Conservation (phyloP, 148 eudicot genomes). For the Amaranthus cruentus region DNA sequence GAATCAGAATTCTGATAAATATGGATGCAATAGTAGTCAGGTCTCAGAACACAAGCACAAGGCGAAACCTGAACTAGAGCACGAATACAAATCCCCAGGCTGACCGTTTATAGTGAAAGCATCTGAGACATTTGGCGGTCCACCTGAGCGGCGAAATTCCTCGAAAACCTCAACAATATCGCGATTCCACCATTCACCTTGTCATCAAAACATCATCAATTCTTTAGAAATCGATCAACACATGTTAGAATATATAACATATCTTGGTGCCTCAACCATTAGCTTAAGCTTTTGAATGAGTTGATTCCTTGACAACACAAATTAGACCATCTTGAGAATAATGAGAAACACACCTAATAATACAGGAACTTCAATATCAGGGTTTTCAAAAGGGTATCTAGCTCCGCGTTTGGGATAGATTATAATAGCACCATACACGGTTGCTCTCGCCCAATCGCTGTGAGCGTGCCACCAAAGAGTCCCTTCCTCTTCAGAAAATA, state of each 20-base stretch:
- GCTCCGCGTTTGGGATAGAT: conserved; percentile 25
- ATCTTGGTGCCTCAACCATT: too few species aligned
- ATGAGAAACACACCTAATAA: conserved; percentile 27
- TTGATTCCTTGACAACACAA: too few species aligned
- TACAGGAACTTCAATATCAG: conserved; percentile 36
- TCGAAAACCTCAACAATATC: conserved; percentile 17
- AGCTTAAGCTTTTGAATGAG: too few species aligned
- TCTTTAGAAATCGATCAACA: too few species aligned
- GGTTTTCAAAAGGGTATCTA: conserved; percentile 34
- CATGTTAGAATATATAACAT: too few species aligned
- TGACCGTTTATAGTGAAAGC: conserved; percentile 52
- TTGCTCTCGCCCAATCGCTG: conserved; percentile 44
- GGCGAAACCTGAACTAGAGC: conserved; percentile 38
- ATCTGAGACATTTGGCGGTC: conserved; percentile 40
- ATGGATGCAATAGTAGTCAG: too few species aligned
- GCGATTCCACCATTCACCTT: conserved; percentile 46
- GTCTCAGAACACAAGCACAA: too few species aligned
- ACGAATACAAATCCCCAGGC: conserved; percentile 48
- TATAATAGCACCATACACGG: conserved; percentile 33
- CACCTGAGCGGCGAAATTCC: conserved; percentile 27
- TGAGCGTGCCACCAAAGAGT: conserved; percentile 62
- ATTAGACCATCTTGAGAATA: too few species aligned
- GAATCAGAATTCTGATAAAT: too few species aligned
- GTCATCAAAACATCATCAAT: too few species aligned
- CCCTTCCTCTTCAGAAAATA: conserved; percentile 34